Evolutionary conservation across 108 stramenopile genomes (phyloP).

Genomic region (Poteriospumella lacustris): DNA sequence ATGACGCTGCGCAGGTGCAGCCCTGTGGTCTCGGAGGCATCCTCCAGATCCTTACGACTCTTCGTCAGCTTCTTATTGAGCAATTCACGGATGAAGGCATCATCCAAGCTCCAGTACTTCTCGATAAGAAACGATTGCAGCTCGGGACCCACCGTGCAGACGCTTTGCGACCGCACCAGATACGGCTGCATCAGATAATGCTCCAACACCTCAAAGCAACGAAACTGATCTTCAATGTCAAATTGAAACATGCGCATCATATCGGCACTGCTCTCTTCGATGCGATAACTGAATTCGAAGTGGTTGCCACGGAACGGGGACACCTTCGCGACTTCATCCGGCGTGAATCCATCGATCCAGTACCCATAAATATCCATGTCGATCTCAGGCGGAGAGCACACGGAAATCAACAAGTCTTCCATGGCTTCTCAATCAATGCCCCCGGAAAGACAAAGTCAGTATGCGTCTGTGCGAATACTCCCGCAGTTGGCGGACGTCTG

Average conservation of each 20-base stretch:
- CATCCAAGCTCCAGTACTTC: constrained; percentile 29
- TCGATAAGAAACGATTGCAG: constrained; percentile 12
- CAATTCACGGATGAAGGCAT: constrained; percentile 15
- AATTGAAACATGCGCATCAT: background rate
- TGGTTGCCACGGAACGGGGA: background rate
- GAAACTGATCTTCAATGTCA: constrained; percentile 24
- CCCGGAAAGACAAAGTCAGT: too few species aligned
- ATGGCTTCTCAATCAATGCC: too few species aligned
- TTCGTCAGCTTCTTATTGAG: constrained; percentile 23
- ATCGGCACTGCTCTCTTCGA: background rate
- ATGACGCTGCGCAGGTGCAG: constrained; percentile 17
- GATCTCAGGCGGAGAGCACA: background rate
- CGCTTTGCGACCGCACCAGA: constrained; percentile 15
- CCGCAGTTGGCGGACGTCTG: too few species aligned
- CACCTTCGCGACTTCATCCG: background rate
- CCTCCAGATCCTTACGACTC: constrained; percentile 34
- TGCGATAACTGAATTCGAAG: background rate
- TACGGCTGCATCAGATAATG: constrained; percentile 24
- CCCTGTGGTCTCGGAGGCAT: constrained; percentile 21
- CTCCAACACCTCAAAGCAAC: constrained; percentile 25
- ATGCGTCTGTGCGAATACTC: too few species aligned
- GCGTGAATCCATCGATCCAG: background rate
- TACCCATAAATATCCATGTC: background rate
- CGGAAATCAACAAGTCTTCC: background rate
- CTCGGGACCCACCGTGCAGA: background rate